Conservation (phyloP, 441 rosid species). For the Jatropha multifida region DNA sequence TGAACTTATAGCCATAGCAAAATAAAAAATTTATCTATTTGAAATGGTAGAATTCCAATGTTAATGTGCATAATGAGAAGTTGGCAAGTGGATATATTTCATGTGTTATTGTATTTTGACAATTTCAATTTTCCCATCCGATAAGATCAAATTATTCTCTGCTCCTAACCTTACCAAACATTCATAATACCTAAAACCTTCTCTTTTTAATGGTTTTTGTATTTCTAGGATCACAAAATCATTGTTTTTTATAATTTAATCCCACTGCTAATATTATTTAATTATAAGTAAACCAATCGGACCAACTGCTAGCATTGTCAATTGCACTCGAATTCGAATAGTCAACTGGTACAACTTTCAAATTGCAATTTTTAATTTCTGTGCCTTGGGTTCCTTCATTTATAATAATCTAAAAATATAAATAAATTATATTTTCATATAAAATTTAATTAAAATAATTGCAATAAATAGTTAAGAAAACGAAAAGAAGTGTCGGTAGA, state of each 20-base stretch:
- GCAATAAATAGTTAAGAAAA: background rate
- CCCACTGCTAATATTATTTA: background rate
- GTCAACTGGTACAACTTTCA: background rate
- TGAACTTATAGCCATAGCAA: background rate
- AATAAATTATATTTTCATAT: no score
- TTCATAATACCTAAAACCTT: background rate
- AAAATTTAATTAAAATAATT: no score
- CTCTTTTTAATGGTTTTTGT: background rate
- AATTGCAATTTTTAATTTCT: background rate
- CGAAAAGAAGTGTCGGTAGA: constrained; percentile 27
- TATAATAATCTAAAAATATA: no score
- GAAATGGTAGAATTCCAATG: background rate
- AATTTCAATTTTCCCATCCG: background rate
- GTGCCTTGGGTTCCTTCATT: no score
- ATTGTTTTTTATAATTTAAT: background rate
- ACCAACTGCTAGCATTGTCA: background rate
- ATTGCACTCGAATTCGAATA: background rate
- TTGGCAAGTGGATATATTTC: background rate
- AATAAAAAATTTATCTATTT: background rate
- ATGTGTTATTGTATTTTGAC: background rate
- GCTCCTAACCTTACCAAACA: background rate
- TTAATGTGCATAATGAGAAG: background rate
- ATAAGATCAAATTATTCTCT: background rate
- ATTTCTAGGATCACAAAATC: background rate
- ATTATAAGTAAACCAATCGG: background rate